Evolutionary conservation across 768 basidiomycete species (phyloP), one percentile per base, ranked within the genome.

Genomic region (Piloderma croceum): DNA sequence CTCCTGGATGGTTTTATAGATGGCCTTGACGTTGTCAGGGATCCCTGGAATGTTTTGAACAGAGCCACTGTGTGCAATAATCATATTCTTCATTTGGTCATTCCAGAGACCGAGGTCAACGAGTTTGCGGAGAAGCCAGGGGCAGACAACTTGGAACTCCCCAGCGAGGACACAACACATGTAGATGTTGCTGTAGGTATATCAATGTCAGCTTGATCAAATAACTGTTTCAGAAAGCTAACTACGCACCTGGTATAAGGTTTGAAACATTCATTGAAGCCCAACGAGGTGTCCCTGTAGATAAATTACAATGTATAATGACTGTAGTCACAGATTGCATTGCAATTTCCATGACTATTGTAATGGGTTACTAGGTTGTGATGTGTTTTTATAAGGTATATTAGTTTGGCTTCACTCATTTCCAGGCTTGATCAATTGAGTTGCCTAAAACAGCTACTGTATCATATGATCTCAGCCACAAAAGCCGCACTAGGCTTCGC

Each of bases 1-100:
- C 70, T 99, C 94, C 94, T 94, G 98, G 36, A 97, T 93, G n/a
- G 94, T 99, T 73, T 97, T 97, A 80, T 99, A 99, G 68, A 99
- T 92, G 0, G 89, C 87, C 67, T 96, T 97, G 65, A 93, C 74
- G 49, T 96, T 79, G 43, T 81, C 82, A 2, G 94, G 93, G 50
- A 98, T 90, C 34, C 57, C 76, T 20, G 89, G 83, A 50, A 97
- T 90, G 59, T 80, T 88, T 60, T 94, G 90, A 20, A 88, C 63
- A 5, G 84, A 87, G 20, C 86, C 94, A 54, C 90, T 86, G 66
- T 94, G 86, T 10, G 96, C 96, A 51, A 99, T 98, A 64, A 99
- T 91, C 76, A 89, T 84, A 68, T 97, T 93, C 77, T 94, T 96
- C 94, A 98, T 98, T 60, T 88, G 79, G 57, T 99, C 94, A 54